Percentiles rank a stretch among this genome's conserved stretches.
These are phyloP conservation scores for Parasarocladium wereldwijsianum DNA, from an alignment of 2,329 filamentous ascomycete species.

Conservation along the genomic window DNA sequence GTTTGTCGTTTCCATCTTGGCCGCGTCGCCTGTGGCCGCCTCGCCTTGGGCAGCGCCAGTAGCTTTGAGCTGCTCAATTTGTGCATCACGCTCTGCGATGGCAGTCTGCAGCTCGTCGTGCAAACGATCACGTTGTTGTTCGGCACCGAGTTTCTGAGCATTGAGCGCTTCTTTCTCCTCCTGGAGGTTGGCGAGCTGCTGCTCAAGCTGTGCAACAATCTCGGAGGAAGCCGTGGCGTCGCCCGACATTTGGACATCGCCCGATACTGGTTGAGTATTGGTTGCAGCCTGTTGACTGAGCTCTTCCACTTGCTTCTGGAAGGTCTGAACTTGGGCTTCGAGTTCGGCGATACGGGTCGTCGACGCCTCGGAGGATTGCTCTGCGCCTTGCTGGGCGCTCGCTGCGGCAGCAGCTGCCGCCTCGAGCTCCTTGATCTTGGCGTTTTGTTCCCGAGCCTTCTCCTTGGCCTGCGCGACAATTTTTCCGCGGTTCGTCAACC, in stretches of 20 bases:
- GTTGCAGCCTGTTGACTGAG: constrained; percentile 20
- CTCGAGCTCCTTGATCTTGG: constrained; percentile 45
- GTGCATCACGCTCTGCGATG: constrained; percentile 49
- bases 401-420: constrained; percentile 24
- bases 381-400: too few species aligned
- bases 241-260: constrained; percentile 3
- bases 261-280: constrained; percentile 21
- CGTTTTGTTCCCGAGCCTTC: constrained; percentile 36
- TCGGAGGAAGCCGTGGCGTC: constrained; percentile 27
- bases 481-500: constrained; percentile 35
- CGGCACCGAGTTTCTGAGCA: constrained; percentile 53
- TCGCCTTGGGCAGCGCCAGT: constrained; percentile 13
- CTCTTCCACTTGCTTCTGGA: constrained; percentile 25
- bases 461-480: constrained; percentile 51
- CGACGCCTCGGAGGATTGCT: constrained; percentile 16
- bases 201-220: constrained; percentile 31
- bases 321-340: constrained; percentile 27
- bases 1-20: too few species aligned
- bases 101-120: constrained; percentile 45
- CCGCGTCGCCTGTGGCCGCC: constrained; percentile 4
- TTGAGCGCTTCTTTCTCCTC: constrained; percentile 52
- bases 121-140: constrained; percentile 43
- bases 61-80: constrained; percentile 26
- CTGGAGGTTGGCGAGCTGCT: constrained; percentile 30
- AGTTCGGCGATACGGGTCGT: constrained; percentile 19